Evolutionary conservation across 2,329 filamentous ascomycete genomes (phyloP).

Genomic region (Graphilbum sp.): DNA sequence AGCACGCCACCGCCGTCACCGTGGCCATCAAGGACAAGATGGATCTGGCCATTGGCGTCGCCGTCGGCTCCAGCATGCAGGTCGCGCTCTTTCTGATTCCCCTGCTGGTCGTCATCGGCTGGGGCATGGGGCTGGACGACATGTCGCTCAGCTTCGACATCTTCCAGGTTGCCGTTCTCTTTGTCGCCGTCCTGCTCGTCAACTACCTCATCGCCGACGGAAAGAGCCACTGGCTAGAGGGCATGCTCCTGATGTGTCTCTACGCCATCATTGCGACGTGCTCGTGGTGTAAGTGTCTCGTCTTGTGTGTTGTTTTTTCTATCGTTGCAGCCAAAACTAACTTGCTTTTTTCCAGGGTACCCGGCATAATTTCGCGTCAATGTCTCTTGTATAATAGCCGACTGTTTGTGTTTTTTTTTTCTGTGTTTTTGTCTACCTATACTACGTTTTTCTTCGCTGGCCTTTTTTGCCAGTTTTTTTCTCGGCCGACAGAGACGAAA

Average conservation of each 20-base stretch:
- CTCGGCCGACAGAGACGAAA: too few species aligned
- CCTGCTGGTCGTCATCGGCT: conserved; percentile 60
- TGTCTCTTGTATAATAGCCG: background rate
- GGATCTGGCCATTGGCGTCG: conserved; percentile 68
- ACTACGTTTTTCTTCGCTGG: too few species aligned
- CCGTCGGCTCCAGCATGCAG: conserved; percentile 66
- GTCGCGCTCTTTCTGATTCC: conserved; percentile 68
- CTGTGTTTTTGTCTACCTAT: conserved; percentile 1
- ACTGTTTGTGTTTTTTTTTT: too few species aligned
- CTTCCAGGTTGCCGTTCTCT: conserved; percentile 76
- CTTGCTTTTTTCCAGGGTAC: conserved; percentile 3
- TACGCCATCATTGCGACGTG: conserved; percentile 65
- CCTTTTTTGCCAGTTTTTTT: background rate
- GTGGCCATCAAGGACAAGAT: conserved; percentile 75
- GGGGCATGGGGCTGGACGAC: conserved; percentile 52
- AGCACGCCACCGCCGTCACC: conserved; percentile 66
- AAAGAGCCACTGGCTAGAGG: conserved; percentile 70
- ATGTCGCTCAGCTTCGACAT: conserved; percentile 79
- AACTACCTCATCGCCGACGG: conserved; percentile 79
- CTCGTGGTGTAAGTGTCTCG: conserved; percentile 43
- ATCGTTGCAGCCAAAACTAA: background rate
- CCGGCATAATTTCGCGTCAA: background rate
- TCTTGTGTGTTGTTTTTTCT: background rate
- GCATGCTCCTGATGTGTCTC: conserved; percentile 56
- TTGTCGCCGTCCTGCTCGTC: conserved; percentile 68